phyloP scores from a whole-genome alignment of 2,329 filamentous ascomycete genomes.

The Lanzia echinophila region DNA sequence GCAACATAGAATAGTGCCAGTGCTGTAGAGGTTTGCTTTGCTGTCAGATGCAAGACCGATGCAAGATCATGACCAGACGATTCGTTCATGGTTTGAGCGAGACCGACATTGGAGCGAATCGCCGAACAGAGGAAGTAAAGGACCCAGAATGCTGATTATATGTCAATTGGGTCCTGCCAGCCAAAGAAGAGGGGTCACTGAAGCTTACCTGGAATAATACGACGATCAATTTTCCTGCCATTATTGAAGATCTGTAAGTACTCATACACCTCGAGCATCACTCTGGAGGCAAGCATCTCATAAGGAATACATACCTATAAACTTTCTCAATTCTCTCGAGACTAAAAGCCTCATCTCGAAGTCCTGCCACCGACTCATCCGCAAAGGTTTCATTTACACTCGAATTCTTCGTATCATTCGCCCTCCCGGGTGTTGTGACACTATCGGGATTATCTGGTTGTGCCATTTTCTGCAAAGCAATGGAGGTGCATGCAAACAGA shows the following conservation, averaged over 20 bases:
- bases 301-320: conserved; percentile 30
- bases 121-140: conserved; percentile 90
- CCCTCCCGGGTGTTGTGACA: not conserved
- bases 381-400: conserved; percentile 1
- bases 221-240: conserved; percentile 35
- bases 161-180: not conserved
- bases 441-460: conserved; percentile 14
- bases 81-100: conserved; percentile 90
- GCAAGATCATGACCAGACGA: conserved; percentile 66
- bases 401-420: conserved; percentile 4
- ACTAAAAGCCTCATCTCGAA: conserved; percentile 19
- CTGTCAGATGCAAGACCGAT: conserved; percentile 59
- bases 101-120: conserved; percentile 84
- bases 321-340: conserved; percentile 31
- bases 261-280: not conserved
- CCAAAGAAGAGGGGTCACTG: not conserved
- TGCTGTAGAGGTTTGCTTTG: conserved; percentile 75
- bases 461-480: conserved; percentile 27
- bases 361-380: conserved; percentile 10
- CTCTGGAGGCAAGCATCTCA: not conserved
- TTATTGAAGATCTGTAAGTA: conserved; percentile 28
- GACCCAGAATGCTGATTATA: conserved; percentile 65
- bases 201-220: not conserved
- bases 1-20: conserved; percentile 87
- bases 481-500: conserved; percentile 29